Conservation (phyloP, 1,284 basidiomycete genomes). For the Pyrrhoderma lamaoense region DNA sequence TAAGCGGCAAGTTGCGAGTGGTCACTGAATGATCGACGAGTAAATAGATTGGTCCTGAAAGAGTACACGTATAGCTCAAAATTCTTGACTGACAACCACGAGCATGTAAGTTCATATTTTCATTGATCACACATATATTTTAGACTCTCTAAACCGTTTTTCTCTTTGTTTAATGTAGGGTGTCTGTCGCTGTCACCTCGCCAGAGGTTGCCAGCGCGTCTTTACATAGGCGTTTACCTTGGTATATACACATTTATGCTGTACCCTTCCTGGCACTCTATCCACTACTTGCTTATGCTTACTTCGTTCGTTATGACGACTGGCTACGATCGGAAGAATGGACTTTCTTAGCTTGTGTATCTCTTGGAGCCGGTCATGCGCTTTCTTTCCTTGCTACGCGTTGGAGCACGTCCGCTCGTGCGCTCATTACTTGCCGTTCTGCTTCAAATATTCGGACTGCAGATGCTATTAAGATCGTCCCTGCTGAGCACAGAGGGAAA, state of each 20-base stretch:
- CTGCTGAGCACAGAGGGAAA: conserved; percentile 80
- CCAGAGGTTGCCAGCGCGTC: conserved; percentile 78
- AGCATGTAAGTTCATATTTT: too few species aligned
- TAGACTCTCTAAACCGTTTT: too few species aligned
- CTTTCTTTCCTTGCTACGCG: conserved; percentile 88
- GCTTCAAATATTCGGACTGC: conserved; percentile 66
- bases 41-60: too few species aligned
- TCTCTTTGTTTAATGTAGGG: conserved; percentile 25
- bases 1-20: too few species aligned
- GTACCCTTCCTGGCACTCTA: conserved; percentile 83
- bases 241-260: conserved; percentile 76
- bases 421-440: conserved; percentile 70
- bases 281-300: conserved; percentile 86
- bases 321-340: conserved; percentile 91
- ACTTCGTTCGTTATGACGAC: conserved; percentile 84
- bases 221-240: conserved; percentile 75
- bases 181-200: conserved; percentile 63
- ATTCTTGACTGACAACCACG: too few species aligned
- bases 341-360: conserved; percentile 90
- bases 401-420: conserved; percentile 81
- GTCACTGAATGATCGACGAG: too few species aligned
- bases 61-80: too few species aligned
- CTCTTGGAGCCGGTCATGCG: conserved; percentile 82
- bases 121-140: too few species aligned
- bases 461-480: conserved; percentile 78